A percentile compares a stretch with the other conserved stretches of the same genome.
These are phyloP conservation scores for Trichoderma sp. DNA, from an alignment of 2,329 filamentous ascomycete genomes.

Conservation along the genomic window DNA sequence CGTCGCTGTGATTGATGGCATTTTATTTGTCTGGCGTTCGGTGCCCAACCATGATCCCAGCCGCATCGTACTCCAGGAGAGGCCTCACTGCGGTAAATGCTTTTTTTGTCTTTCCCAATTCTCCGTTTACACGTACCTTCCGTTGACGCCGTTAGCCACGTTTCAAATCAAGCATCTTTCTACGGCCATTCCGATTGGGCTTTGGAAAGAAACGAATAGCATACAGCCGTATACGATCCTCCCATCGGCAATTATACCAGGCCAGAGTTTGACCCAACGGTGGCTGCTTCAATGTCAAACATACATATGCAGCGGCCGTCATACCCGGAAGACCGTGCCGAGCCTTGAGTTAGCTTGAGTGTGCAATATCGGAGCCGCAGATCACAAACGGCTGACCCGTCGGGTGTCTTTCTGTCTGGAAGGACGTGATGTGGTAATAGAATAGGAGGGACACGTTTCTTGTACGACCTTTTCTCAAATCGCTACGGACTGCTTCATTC, in stretches of 20 bases:
- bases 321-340: background rate
- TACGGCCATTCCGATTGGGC: conserved; percentile 2
- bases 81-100: background rate
- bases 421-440: background rate
- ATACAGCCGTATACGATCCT: background rate
- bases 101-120: background rate
- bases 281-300: background rate
- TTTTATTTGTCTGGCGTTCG: background rate
- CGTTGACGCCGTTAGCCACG: background rate
- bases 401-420: background rate
- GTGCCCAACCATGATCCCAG: background rate
- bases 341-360: background rate
- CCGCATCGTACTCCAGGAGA: background rate
- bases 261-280: background rate
- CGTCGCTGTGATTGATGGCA: background rate
- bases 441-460: background rate
- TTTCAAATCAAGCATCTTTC: background rate
- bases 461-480: background rate
- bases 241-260: background rate
- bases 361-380: background rate
- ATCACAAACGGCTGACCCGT: background rate
- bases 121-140: background rate
- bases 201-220: background rate
- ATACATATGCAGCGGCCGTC: background rate
- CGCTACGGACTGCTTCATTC: background rate